phyloP scores from a whole-genome alignment of 768 basidiomycete species.

The Wakefieldia striispora region DNA sequence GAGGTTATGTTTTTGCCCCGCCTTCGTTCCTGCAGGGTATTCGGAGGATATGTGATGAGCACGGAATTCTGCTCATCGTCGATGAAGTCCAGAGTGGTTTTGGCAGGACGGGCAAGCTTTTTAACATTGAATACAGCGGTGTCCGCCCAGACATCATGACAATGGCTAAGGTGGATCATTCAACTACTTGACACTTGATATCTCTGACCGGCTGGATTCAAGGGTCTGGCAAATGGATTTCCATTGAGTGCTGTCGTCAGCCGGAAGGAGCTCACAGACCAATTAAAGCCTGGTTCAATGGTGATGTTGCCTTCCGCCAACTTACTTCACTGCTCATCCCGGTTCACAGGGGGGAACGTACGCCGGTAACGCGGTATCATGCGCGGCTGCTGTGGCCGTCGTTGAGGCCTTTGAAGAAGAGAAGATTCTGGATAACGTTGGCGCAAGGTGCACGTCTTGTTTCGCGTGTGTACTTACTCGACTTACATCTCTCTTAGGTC shows the following conservation, averaged over 20 bases:
- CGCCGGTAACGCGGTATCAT: slow-evolving; percentile 88
- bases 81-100: slow-evolving; percentile 93
- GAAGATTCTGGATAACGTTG: slow-evolving; percentile 79
- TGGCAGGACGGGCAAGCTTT: slow-evolving; percentile 81
- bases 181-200: not conserved
- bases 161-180: slow-evolving; percentile 72
- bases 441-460: slow-evolving; percentile 49
- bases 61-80: slow-evolving; percentile 80
- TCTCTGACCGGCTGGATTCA: slow-evolving; percentile 5
- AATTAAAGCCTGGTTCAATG: slow-evolving; percentile 76
- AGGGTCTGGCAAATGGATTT: slow-evolving; percentile 91
- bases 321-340: slow-evolving; percentile 5
- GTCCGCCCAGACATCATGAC: slow-evolving; percentile 87
- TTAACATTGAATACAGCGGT: slow-evolving; percentile 79
- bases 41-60: slow-evolving; percentile 79
- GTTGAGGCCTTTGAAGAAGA: slow-evolving; percentile 76
- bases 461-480: not conserved
- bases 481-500: slow-evolving; percentile 45
- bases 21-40: slow-evolving; percentile 76
- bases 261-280: slow-evolving; percentile 77
- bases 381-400: slow-evolving; percentile 87
- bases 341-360: slow-evolving; percentile 75
- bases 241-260: slow-evolving; percentile 86
- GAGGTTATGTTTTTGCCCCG: slow-evolving; percentile 91
- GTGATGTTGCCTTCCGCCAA: slow-evolving; percentile 34